Evolutionary conservation across 371 early-diverging fungal species (phyloP).

Genomic region (Mortierella sp.): DNA sequence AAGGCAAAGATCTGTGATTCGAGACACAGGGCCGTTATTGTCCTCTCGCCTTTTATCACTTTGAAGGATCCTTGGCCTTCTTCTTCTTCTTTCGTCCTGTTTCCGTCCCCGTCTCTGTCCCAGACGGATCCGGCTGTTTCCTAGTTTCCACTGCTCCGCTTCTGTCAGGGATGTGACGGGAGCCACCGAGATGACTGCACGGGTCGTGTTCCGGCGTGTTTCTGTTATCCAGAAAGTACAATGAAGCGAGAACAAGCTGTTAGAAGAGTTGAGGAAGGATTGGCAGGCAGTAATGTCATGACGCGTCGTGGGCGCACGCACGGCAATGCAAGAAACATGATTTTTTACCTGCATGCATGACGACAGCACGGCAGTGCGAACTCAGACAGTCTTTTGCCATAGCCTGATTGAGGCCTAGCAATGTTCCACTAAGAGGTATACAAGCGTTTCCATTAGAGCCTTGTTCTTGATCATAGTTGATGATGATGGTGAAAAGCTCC

Average conservation of each 20-base stretch:
- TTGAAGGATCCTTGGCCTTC: constrained; percentile 21
- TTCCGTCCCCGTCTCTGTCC: background rate
- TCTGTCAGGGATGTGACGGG: constrained; percentile 32
- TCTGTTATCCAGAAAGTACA: constrained; percentile 49
- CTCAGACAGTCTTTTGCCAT: constrained; percentile 62
- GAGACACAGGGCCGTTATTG: background rate
- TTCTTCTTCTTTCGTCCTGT: constrained; percentile 19
- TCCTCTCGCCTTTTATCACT: constrained; percentile 9
- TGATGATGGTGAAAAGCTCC: too few species aligned
- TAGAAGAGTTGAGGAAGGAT: too few species aligned
- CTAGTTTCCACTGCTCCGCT: constrained; percentile 50
- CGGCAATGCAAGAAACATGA: background rate
- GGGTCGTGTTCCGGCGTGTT: constrained; percentile 66
- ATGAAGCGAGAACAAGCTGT: background rate
- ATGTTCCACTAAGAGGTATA: constrained; percentile 29
- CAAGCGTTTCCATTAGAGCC: background rate
- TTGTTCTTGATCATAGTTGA: too few species aligned
- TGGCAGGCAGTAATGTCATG: too few species aligned
- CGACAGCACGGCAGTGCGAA: constrained; percentile 61
- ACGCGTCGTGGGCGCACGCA: background rate
- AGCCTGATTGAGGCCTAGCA: constrained; percentile 69
- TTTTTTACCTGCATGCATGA: constrained; percentile 65
- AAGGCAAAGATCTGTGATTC: too few species aligned
- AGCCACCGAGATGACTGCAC: constrained; percentile 63
- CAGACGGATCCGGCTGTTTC: constrained; percentile 16